A percentile compares a stretch with the other conserved stretches of the same genome.
Evolutionary conservation across 2,329 filamentous ascomycete species (phyloP).

Genomic region (Aspergillus tubingensis): DNA sequence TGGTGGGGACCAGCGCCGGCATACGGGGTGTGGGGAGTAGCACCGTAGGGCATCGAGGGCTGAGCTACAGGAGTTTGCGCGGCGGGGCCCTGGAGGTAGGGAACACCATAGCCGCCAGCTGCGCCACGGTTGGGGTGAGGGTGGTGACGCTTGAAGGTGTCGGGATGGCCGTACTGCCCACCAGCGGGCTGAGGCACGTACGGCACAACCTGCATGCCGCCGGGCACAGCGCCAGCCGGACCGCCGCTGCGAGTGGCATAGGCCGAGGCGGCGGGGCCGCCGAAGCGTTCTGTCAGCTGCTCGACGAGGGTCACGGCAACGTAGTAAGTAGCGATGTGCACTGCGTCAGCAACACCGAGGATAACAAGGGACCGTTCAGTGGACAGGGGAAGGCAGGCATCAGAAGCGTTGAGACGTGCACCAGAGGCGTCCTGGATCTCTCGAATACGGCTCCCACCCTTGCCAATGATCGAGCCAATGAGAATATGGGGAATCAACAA

Average conservation of each 20-base stretch:
- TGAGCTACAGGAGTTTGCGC: constrained; percentile 58
- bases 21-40: constrained; percentile 72
- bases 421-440: constrained; percentile 98
- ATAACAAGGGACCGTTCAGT: constrained; percentile 98
- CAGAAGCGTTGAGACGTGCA: constrained; percentile 92
- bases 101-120: constrained; percentile 68
- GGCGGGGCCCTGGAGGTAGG: constrained; percentile 69
- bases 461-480: constrained; percentile 98
- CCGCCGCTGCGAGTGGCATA: constrained; percentile 94
- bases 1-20: constrained; percentile 78
- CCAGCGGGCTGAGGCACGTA: constrained; percentile 92
- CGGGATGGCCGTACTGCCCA: constrained; percentile 87
- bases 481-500: constrained; percentile 94
- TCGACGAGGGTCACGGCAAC: constrained; percentile 97
- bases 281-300: constrained; percentile 94
- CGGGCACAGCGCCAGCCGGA: constrained; percentile 88
- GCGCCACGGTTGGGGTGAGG: constrained; percentile 73
- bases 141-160: constrained; percentile 76
- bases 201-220: constrained; percentile 98
- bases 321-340: constrained; percentile 98
- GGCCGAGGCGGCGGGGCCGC: constrained; percentile 92
- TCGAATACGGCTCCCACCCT: constrained; percentile 90
- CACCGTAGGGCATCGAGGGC: constrained; percentile 77
- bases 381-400: constrained; percentile 89
- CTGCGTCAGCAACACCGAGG: constrained; percentile 94